phyloP scores from a whole-genome alignment of 2,329 filamentous ascomycete genomes.

The Sarocladium brachiariae region DNA sequence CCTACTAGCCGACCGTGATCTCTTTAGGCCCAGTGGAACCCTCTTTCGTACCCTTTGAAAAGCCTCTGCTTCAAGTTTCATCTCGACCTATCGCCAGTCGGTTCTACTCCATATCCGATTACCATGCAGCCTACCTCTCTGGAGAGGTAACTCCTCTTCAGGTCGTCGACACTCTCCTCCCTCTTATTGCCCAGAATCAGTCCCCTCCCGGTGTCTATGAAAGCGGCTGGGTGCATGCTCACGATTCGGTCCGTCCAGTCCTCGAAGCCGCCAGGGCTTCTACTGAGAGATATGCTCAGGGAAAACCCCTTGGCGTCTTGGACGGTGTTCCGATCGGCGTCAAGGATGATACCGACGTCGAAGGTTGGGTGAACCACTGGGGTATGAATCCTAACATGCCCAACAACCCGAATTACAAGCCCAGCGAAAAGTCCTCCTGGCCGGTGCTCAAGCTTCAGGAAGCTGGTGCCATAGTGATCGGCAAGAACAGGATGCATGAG shows the following conservation, averaged over 20 bases:
- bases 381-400: conserved; percentile 55
- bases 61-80: conserved; percentile 30
- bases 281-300: conserved; percentile 62
- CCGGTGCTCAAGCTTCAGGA: conserved; percentile 36
- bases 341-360: conserved; percentile 72
- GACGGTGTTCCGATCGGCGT: conserved; percentile 79
- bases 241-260: conserved; percentile 49
- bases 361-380: conserved; percentile 61
- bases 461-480: conserved; percentile 29
- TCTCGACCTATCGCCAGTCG: conserved; percentile 29
- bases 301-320: conserved; percentile 58
- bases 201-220: conserved; percentile 53
- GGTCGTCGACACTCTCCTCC: conserved; percentile 64
- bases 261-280: conserved; percentile 65
- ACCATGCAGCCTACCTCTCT: conserved; percentile 65
- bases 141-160: conserved; percentile 64
- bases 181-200: conserved; percentile 57
- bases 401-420: conserved; percentile 43
- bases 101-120: conserved; percentile 69
- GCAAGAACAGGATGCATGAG: conserved; percentile 76
- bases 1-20: conserved; percentile 49
- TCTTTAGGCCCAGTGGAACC: conserved; percentile 34
- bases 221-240: conserved; percentile 64
- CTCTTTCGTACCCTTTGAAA: conserved; percentile 32
- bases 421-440: conserved; percentile 55